Evolutionary conservation across 441 rosid species (phyloP).

Genomic region (Flueggea neowawraea): DNA sequence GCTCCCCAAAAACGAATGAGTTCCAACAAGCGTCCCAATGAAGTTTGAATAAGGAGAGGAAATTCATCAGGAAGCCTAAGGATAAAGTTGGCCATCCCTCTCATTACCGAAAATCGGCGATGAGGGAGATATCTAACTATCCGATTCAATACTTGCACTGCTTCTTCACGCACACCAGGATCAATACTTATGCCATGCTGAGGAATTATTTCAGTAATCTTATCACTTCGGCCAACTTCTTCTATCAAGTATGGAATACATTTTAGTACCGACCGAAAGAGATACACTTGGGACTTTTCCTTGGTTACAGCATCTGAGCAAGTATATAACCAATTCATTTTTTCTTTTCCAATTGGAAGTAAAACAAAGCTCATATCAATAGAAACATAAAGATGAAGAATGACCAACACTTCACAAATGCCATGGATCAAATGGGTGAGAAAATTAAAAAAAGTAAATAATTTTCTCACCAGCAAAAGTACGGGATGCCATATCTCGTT

Average conservation of each 20-base stretch:
- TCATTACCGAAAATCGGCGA: conserved; percentile 98
- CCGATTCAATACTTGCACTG: conserved; percentile 95
- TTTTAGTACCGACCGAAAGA: conserved; percentile 92
- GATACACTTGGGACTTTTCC: conserved; percentile 98
- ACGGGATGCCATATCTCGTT: no score
- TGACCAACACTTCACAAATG: no score
- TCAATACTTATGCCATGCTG: conserved; percentile 99
- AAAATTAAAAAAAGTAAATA: no score
- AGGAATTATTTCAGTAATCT: conserved; percentile 98
- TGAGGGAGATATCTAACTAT: conserved; percentile 90
- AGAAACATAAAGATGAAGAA: not conserved
- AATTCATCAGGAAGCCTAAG: conserved; percentile 96
- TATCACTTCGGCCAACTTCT: conserved; percentile 99
- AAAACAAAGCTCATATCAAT: conserved; percentile 6
- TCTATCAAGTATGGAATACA: conserved; percentile 97
- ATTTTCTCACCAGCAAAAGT: no score
- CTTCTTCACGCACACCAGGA: conserved; percentile 99
- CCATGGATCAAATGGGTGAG: no score
- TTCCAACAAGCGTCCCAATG: conserved; percentile 91
- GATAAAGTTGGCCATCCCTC: conserved; percentile 98
- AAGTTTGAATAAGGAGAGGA: conserved; percentile 98
- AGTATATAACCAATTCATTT: conserved; percentile 19
- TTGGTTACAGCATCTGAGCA: conserved; percentile 91
- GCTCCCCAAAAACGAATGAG: conserved; percentile 99
- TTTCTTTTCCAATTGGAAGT: conserved; percentile 10